Conservation (phyloP, 371 early-diverging fungal species). For the Mortierella sp. region DNA sequence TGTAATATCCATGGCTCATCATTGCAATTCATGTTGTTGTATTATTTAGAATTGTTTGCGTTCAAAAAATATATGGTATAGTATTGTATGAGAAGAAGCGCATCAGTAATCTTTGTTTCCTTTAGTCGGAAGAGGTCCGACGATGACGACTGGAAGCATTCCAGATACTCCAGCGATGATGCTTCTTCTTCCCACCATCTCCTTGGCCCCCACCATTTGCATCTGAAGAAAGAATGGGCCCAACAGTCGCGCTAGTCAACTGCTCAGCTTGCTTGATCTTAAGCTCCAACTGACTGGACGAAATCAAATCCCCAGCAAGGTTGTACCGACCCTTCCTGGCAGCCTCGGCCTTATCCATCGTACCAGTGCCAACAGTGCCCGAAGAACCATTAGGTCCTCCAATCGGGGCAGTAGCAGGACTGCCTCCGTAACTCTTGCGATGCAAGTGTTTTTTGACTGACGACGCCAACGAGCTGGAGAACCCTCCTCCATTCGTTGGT, state of each 20-base stretch:
- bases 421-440: background rate
- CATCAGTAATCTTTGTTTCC: background rate
- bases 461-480: background rate
- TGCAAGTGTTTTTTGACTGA: background rate
- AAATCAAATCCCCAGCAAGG: constrained; percentile 44
- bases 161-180: constrained; percentile 54
- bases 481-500: background rate
- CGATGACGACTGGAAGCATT: constrained; percentile 18
- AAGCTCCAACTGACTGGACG: constrained; percentile 50
- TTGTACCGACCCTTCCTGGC: constrained; percentile 22
- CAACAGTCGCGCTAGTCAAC: constrained; percentile 33
- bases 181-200: constrained; percentile 22
- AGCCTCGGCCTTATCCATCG: background rate
- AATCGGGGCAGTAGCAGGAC: background rate
- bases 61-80: background rate
- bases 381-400: background rate
- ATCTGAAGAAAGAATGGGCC: constrained; percentile 2
- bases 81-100: background rate
- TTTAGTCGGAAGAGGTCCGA: constrained; percentile 17
- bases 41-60: background rate
- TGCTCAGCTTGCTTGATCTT: constrained; percentile 37
- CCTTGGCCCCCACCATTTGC: background rate
- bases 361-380: background rate
- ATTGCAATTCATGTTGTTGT: no score
- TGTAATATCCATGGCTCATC: background rate